Conservation (phyloP, 192 early-diverging fungal genomes). For the Glomus cerebriforme region DNA sequence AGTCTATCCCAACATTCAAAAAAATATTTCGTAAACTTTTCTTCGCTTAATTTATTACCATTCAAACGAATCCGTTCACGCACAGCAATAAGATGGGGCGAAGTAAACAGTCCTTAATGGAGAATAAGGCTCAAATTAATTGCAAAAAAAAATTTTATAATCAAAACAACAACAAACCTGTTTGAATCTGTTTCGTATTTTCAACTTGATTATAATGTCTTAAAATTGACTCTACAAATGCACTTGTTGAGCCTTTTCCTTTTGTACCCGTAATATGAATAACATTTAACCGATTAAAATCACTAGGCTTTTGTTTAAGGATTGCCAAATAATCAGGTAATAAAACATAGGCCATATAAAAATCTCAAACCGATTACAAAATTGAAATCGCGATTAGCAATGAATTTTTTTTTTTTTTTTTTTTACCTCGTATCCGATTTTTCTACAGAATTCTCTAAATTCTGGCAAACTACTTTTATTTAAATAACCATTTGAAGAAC, state of each 20-base stretch:
- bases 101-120: slow-evolving; percentile 81
- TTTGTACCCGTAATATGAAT: slow-evolving; percentile 88
- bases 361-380: too few relatives aligned
- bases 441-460: slow-evolving; percentile 61
- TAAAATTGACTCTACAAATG: slow-evolving; percentile 81
- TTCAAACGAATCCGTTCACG: slow-evolving; percentile 95
- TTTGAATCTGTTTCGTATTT: slow-evolving; percentile 3
- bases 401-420: too few relatives aligned
- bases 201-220: slow-evolving; percentile 35
- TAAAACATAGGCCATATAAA: too few relatives aligned
- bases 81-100: slow-evolving; percentile 89
- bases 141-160: neutral
- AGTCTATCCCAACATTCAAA: slow-evolving; percentile 83
- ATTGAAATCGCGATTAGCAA: too few relatives aligned
- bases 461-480: slow-evolving; percentile 67
- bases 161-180: slow-evolving; percentile 5
- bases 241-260: slow-evolving; percentile 85
- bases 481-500: slow-evolving; percentile 63
- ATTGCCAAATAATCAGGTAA: too few relatives aligned
- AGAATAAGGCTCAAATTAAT: too few relatives aligned
- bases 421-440: slow-evolving; percentile 77
- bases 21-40: slow-evolving; percentile 73
- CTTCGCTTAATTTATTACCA: slow-evolving; percentile 74
- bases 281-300: slow-evolving; percentile 74
- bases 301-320: slow-evolving; percentile 42